Conservation (phyloP, 2,329 filamentous ascomycete genomes). For the Monosporascus sp. region DNA sequence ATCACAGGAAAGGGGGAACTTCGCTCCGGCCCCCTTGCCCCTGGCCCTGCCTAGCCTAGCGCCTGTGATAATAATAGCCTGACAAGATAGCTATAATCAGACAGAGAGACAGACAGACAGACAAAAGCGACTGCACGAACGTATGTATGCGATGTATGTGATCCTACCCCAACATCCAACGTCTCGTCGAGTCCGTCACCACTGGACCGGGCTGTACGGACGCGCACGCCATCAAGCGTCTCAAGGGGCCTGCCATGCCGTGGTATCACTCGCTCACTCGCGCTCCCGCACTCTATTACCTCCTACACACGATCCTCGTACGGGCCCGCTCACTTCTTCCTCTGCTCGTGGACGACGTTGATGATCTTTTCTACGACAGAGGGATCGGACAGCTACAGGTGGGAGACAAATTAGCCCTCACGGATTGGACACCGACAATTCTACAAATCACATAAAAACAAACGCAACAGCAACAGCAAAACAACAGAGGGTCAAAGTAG, state of each 20-base stretch:
- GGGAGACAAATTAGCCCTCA: background rate
- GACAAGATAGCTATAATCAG: background rate
- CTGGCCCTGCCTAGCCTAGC: no score
- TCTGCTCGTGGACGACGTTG: constrained; percentile 62
- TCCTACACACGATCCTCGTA: no score
- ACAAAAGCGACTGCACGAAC: background rate
- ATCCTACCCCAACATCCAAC: no score
- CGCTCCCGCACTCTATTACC: constrained; percentile 4
- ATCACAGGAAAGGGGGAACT: no score
- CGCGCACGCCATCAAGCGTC: no score
- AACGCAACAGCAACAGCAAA: background rate
- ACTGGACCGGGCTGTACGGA: no score
- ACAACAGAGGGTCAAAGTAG: background rate
- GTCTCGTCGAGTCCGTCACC: no score
- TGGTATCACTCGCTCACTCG: constrained; percentile 10
- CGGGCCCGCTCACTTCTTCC: constrained; percentile 39
- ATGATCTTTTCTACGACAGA: constrained; percentile 88
- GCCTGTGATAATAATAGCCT: no score
- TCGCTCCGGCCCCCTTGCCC: no score
- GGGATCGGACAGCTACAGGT: constrained; percentile 73
- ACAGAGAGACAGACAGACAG: background rate
- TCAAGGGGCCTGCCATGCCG: background rate
- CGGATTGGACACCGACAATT: no score
- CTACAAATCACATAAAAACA: no score
- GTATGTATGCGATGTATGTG: no score